Evolutionary conservation across 306 rosid species (phyloP).

Genomic region (Pyrus pyrifolia): DNA sequence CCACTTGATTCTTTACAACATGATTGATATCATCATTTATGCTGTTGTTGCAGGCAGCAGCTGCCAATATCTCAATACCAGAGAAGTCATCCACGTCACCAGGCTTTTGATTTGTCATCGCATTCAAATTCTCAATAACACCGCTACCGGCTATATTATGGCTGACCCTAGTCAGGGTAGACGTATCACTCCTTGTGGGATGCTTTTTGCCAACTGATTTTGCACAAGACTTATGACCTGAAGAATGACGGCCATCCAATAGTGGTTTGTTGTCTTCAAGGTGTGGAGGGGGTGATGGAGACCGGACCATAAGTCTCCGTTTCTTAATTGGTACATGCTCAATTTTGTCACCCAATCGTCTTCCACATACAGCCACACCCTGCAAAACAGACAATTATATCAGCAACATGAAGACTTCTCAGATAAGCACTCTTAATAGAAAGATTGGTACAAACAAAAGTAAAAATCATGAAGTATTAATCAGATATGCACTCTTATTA

Average conservation of each 20-base stretch:
- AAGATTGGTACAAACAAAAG: not conserved
- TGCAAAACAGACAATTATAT: not conserved
- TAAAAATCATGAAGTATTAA: not conserved
- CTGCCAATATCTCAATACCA: conserved; percentile 37
- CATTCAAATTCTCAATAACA: not conserved
- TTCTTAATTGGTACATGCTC: conserved; percentile 38
- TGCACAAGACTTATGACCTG: conserved; percentile 2
- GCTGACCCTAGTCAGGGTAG: not conserved
- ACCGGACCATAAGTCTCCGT: conserved; percentile 26
- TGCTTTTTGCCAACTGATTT: conserved; percentile 12
- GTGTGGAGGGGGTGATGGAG: conserved; percentile 21
- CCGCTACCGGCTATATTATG: not conserved
- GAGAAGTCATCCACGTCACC: conserved; percentile 24
- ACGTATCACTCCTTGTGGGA: not conserved
- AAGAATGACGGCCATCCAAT: not conserved
- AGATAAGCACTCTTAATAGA: not conserved
- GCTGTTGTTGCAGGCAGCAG: conserved; percentile 28
- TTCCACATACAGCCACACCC: conserved; percentile 37
- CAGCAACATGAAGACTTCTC: not conserved
- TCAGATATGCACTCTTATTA: not conserved
- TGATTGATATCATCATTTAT: conserved; percentile 13
- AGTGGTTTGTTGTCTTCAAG: not conserved
- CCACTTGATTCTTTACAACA: not conserved
- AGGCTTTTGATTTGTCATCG: conserved; percentile 2
- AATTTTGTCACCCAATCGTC: conserved; percentile 29